Base-by-base conservation (phyloP, 2,329 filamentous ascomycete genomes). In the Penicillium sumatraense region DNA sequence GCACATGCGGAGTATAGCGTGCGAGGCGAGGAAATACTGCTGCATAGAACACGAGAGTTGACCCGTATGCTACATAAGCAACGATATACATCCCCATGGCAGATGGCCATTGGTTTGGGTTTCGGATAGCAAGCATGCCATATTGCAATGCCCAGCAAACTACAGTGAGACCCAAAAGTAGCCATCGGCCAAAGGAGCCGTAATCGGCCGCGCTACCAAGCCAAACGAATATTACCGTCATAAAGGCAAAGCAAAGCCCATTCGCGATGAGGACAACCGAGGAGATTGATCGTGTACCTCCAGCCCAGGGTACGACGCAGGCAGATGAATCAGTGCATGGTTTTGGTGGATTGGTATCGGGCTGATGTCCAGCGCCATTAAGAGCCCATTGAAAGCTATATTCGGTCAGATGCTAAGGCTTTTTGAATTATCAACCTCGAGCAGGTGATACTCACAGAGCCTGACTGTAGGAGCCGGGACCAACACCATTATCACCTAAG, bases 201-300 rank as follows among this genome's bases (percentile, higher is more conserved):
- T 77, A 77, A 53, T 78, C 75, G 16, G 75, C 75, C 6, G 74
- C 74, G 46, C 73, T 76, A 0, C 75, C 75, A 1, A 77, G 60
- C 62, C 69, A 72, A 6, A 78, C 67, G 35, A 77, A 77, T n/a
- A 77, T 73, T 3, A 77, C 60, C 0, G 74, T 75, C 75, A 77
- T 77, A 46, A 75, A 70, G 3, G 71, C 64, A 53, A 78, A 78
- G 45, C 73, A 76, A 41, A 78, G 68, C 8, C 75, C 75, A 52
- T 77, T 77, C 18, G 74, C 75, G 26, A 78, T 75, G 3, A 78
- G 58, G 3, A 77, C 66, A 8, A 78, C 70, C 5, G 74, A 77
- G 8, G 74, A 68, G 44, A 72, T 69, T 5, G 70, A 71, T 57
- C 66, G 65, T 3, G 72, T 72, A 14, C 74, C 72, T 1, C 70